Evolutionary conservation across 202 grass and related monocot genomes (phyloP).

Genomic region (Schoenoplectus triqueter): DNA sequence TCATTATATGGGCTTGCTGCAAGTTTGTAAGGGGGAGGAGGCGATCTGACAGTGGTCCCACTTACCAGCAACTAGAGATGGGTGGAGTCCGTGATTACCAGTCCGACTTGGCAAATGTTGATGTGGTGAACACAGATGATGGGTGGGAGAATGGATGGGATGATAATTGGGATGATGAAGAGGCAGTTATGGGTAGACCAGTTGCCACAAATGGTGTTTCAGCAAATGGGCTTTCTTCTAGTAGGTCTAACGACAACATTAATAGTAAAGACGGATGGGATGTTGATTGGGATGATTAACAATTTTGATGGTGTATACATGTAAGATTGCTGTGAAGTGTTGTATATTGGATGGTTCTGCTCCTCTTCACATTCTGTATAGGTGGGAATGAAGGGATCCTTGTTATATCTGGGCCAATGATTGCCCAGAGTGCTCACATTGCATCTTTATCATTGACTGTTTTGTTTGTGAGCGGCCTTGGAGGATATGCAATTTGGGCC

Average conservation of each 20-base stretch:
- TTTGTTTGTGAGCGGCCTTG: not conserved
- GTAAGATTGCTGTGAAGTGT: not conserved
- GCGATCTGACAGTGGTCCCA: constrained; percentile 34
- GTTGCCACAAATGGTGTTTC: constrained; percentile 52
- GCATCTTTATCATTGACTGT: not conserved
- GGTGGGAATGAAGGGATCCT: not conserved
- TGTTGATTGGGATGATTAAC: constrained; percentile 90
- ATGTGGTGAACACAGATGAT: constrained; percentile 50
- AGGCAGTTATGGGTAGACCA: constrained; percentile 52
- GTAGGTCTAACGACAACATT: constrained; percentile 58
- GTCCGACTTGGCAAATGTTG: constrained; percentile 42
- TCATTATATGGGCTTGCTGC: constrained; percentile 63
- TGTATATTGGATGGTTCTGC: not conserved
- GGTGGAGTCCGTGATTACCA: constrained; percentile 44
- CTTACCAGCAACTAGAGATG: constrained; percentile 95
- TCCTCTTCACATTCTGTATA: not conserved
- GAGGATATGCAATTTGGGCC: constrained; percentile 17
- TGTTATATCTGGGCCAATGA: constrained; percentile 9
- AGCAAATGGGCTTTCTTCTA: constrained; percentile 63
- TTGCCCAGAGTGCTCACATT: not conserved
- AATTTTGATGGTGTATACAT: constrained; percentile 13
- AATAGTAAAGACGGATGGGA: constrained; percentile 87
- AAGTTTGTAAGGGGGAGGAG: constrained; percentile 52
- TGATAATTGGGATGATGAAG: constrained; percentile 95
- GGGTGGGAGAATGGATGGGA: constrained; percentile 90